These are phyloP conservation scores for Alternaria gaisen DNA, from an alignment of 2,329 filamentous ascomycete genomes.

Conservation along the genomic window DNA sequence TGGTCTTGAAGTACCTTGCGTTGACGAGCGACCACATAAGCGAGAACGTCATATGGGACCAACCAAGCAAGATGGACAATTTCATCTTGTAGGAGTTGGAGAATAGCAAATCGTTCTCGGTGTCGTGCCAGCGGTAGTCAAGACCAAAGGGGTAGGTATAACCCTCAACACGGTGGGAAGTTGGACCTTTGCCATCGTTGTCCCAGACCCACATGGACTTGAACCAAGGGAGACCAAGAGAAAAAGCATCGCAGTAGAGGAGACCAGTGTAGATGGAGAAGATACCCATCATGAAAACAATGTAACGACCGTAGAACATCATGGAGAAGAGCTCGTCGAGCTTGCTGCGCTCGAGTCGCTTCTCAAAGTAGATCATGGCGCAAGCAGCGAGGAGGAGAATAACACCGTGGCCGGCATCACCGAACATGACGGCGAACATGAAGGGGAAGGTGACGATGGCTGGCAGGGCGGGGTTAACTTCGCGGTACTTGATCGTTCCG, in stretches of 20 bases:
- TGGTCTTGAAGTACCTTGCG: constrained; percentile 90
- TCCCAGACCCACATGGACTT: constrained; percentile 91
- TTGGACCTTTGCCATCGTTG: constrained; percentile 69
- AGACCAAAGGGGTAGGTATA: constrained; percentile 96
- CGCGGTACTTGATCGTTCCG: constrained; percentile 94
- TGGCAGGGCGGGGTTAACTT: constrained; percentile 94
- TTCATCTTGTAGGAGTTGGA: constrained; percentile 99
- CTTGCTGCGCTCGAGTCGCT: constrained; percentile 81
- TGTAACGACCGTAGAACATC: constrained; percentile 99
- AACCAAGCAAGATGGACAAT: constrained; percentile 96
- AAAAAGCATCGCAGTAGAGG: constrained; percentile 98
- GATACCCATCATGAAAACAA: constrained; percentile 96
- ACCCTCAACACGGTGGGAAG: constrained; percentile 69
- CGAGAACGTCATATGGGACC: constrained; percentile 99
- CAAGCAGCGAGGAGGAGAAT: constrained; percentile 85
- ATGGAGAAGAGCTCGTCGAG: constrained; percentile 97
- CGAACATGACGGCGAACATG: constrained; percentile 99
- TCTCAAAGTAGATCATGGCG: constrained; percentile 98
- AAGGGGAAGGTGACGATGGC: constrained; percentile 99
- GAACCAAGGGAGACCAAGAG: constrained; percentile 89
- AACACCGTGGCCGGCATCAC: constrained; percentile 91
- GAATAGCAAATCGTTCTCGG: constrained; percentile 94
- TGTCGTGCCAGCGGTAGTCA: constrained; percentile 95
- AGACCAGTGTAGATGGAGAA: constrained; percentile 98
- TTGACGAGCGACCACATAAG: constrained; percentile 93